These are phyloP conservation scores for Elsinoe fawcettii DNA, from an alignment of 2,329 filamentous ascomycete genomes.

Conservation along the genomic window DNA sequence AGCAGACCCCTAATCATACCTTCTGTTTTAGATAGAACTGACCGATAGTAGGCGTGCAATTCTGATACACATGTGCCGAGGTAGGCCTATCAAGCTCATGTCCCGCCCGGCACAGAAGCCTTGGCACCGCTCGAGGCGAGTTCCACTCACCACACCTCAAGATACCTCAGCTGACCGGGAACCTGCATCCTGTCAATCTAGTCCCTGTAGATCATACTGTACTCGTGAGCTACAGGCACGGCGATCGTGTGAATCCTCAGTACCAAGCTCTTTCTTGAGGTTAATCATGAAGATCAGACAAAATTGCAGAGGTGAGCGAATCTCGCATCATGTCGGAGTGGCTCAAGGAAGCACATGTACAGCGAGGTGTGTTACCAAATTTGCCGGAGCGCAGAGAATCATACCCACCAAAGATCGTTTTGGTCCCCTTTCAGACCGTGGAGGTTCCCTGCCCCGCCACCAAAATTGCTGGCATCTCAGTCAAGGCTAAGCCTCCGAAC, in stretches of 20 bases:
- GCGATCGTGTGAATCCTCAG: neutral
- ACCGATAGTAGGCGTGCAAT: neutral
- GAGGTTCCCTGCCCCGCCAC: too few species aligned
- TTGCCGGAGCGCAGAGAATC: too few species aligned
- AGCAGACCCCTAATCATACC: constrained; percentile 7
- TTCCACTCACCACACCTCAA: neutral
- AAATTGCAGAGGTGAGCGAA: too few species aligned
- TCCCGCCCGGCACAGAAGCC: neutral
- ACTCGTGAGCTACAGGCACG: neutral
- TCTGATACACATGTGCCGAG: constrained; percentile 1
- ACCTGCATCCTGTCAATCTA: constrained; percentile 1
- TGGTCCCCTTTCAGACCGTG: too few species aligned
- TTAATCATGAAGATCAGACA: too few species aligned
- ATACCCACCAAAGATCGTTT: too few species aligned
- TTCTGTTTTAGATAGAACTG: constrained; percentile 1
- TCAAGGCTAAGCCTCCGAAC: neutral
- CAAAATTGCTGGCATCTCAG: neutral
- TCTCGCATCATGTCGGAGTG: too few species aligned
- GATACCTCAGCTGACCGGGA: neutral
- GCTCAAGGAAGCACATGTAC: too few species aligned
- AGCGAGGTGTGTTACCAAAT: too few species aligned
- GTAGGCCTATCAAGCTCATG: constrained; percentile 9
- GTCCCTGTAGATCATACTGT: constrained; percentile 1
- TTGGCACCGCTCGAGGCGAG: constrained; percentile 5
- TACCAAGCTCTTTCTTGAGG: too few species aligned